phyloP scores from a whole-genome alignment of 306 rosid genomes.

The peach (Prunus persica) region Prunus_persica_NCBIv2 NC_034013.1:868001-868500 shows the following conservation, averaged over 20 bases:
- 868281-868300: slow-evolving; percentile 68
- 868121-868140: neutral
- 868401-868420: slow-evolving; percentile 69
- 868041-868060: neutral
- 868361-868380: slow-evolving; percentile 37
- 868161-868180: slow-evolving; percentile 12
- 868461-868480: slow-evolving; percentile 75
- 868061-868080: neutral
- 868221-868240: slow-evolving; percentile 41
- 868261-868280: slow-evolving; percentile 52
- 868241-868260: slow-evolving; percentile 51
- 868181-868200: slow-evolving; percentile 23
- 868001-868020: neutral
- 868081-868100: slow-evolving; percentile 7
- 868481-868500: slow-evolving; percentile 49
- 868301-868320: slow-evolving; percentile 42
- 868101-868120: neutral
- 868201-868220: slow-evolving; percentile 23
- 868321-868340: slow-evolving; percentile 16
- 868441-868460: slow-evolving; percentile 87
- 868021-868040: neutral
- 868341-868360: slow-evolving; percentile 34
- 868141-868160: neutral
- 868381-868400: slow-evolving; percentile 48
- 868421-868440: slow-evolving; percentile 82